Evolutionary conservation across 441 rosid species (phyloP).

Genomic region (Euphorbia schlechtendalii): DNA sequence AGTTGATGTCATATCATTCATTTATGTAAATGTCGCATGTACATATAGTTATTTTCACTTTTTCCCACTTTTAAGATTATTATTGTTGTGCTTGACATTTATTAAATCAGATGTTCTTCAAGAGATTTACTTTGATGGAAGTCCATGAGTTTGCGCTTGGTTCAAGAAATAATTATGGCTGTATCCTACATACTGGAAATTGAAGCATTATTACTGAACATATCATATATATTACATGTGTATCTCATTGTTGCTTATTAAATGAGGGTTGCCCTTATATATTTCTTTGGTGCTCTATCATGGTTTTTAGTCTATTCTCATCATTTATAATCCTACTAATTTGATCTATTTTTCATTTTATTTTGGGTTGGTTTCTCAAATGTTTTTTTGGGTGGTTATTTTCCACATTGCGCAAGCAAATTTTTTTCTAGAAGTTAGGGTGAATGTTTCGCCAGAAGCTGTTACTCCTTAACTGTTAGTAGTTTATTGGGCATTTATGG

Average conservation of each 20-base stretch:
- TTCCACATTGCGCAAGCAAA: neutral
- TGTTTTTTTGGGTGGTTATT: neutral
- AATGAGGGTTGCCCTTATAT: neutral
- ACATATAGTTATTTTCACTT: neutral
- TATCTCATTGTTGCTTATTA: neutral
- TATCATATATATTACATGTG: constrained; percentile 8
- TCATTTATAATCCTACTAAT: too few species aligned
- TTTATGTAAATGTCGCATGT: constrained; percentile 7
- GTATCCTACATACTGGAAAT: constrained; percentile 50
- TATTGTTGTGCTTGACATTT: constrained; percentile 46
- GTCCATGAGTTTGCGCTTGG: constrained; percentile 43
- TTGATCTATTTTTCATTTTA: neutral
- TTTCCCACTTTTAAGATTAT: constrained; percentile 17
- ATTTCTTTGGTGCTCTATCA: neutral
- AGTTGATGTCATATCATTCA: constrained; percentile 2
- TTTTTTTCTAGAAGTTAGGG: constrained; percentile 5
- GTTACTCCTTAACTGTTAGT: constrained; percentile 36
- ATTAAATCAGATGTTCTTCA: constrained; percentile 40
- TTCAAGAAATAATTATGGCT: constrained; percentile 37
- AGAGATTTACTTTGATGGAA: constrained; percentile 42
- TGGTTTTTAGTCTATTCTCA: constrained; percentile 6
- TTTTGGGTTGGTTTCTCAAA: neutral
- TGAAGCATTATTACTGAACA: constrained; percentile 8
- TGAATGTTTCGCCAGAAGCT: constrained; percentile 10
- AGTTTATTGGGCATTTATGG: constrained; percentile 26